These are phyloP conservation scores for Nicotiana knightiana DNA, from an alignment of 257 asterid genomes.

Conservation along the genomic window DNA sequence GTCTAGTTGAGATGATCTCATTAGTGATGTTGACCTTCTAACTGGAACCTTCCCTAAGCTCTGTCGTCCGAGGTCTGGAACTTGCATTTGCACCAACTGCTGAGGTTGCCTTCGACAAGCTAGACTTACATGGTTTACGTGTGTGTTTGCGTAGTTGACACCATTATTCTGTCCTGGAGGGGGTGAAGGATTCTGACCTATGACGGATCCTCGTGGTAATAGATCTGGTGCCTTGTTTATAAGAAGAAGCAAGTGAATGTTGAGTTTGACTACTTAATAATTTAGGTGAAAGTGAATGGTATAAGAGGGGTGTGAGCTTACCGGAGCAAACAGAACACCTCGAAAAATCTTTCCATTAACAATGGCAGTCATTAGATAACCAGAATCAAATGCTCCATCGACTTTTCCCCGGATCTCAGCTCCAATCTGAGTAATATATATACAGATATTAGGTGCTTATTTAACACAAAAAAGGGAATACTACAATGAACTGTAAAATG, in stretches of 20 bases:
- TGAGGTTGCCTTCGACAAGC: conserved; percentile 32
- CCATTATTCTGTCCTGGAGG: conserved; percentile 13
- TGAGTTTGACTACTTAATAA: neutral
- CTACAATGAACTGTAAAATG: neutral
- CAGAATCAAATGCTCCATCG: conserved; percentile 89
- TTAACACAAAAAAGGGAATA: neutral
- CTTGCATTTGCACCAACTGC: conserved; percentile 24
- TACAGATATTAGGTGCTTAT: neutral
- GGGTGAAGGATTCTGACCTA: conserved; percentile 25
- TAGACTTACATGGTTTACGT: conserved; percentile 15
- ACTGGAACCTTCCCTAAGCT: conserved; percentile 28
- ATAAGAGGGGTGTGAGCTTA: conserved; percentile 19
- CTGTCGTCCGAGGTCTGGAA: conserved; percentile 18
- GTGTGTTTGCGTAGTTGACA: conserved; percentile 1
- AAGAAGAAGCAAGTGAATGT: neutral
- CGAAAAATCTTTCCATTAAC: conserved; percentile 77
- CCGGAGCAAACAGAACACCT: conserved; percentile 87
- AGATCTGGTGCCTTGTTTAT: conserved; percentile 52
- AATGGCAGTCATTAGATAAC: conserved; percentile 86
- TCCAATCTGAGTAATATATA: conserved; percentile 48
- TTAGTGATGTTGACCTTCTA: conserved; percentile 27
- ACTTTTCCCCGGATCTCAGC: conserved; percentile 87
- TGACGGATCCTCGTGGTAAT: conserved; percentile 33
- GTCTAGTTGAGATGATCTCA: conserved; percentile 17
- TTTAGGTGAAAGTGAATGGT: neutral